Evolutionary conservation across 768 basidiomycete genomes (phyloP).

Genomic region (Crepidotus variabilis): DNA sequence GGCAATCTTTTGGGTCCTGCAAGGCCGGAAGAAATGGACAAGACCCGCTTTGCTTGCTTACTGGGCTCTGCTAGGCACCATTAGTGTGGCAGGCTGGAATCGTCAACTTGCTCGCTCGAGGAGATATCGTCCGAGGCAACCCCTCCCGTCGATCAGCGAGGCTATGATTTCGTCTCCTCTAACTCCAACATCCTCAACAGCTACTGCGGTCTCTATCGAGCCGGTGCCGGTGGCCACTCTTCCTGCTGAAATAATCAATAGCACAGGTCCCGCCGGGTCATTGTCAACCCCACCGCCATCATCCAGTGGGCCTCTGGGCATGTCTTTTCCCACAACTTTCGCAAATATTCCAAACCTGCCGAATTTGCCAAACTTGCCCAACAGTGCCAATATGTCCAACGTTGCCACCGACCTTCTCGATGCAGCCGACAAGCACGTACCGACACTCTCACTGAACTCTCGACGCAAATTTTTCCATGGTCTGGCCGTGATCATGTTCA

Average conservation of each 20-base stretch:
- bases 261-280: neutral
- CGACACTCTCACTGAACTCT: slow-evolving; percentile 86
- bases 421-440: slow-evolving; percentile 86
- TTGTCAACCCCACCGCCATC: slow-evolving; percentile 8
- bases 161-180: slow-evolving; percentile 1
- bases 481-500: slow-evolving; percentile 92
- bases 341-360: slow-evolving; percentile 50
- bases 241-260: neutral
- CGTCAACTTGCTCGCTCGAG: slow-evolving; percentile 80
- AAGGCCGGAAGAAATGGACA: slow-evolving; percentile 76
- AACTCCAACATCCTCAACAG: slow-evolving; percentile 5
- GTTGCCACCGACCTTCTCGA: slow-evolving; percentile 70
- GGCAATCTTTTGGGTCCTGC: slow-evolving; percentile 73
- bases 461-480: slow-evolving; percentile 97
- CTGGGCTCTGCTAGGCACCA: slow-evolving; percentile 75
- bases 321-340: slow-evolving; percentile 45
- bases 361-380: slow-evolving; percentile 45
- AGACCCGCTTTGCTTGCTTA: slow-evolving; percentile 76
- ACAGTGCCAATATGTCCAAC: slow-evolving; percentile 39
- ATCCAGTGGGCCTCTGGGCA: slow-evolving; percentile 26
- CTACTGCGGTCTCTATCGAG: neutral
- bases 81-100: slow-evolving; percentile 95
- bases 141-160: slow-evolving; percentile 18
- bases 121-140: slow-evolving; percentile 53
- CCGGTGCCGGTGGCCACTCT: neutral